Conservation (phyloP, 805 yeast genomes). For the Lipomyces orientalis region DNA sequence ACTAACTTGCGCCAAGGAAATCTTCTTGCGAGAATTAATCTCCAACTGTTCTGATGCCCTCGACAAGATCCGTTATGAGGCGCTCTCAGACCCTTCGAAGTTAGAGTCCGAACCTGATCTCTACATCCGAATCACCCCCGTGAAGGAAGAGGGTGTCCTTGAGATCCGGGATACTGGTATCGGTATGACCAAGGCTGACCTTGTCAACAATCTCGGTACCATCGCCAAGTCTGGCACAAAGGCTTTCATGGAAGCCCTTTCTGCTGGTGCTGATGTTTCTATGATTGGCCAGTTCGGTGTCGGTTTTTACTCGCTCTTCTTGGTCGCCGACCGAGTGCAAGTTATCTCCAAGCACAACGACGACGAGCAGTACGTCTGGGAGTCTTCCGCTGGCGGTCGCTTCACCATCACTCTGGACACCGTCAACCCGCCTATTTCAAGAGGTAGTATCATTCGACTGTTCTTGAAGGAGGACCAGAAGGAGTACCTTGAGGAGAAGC, state of each 20-base stretch:
- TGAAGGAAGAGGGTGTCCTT: constrained; percentile 88
- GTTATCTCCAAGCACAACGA: constrained; percentile 98
- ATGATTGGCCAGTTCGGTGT: constrained; percentile 99
- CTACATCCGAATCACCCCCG: constrained; percentile 96
- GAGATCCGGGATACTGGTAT: constrained; percentile 99
- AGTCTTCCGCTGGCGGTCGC: constrained; percentile 99
- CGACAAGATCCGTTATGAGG: constrained; percentile 97
- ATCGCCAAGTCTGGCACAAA: constrained; percentile 99
- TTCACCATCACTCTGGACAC: constrained; percentile 94
- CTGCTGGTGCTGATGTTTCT: constrained; percentile 99
- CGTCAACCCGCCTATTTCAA: constrained; percentile 79
- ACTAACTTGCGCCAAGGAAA: constrained; percentile 55
- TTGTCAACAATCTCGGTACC: constrained; percentile 99
- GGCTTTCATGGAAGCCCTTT: constrained; percentile 98
- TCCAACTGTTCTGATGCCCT: constrained; percentile 99
- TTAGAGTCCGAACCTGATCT: constrained; percentile 95
- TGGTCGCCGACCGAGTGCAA: constrained; percentile 98
- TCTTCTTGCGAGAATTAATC: constrained; percentile 97
- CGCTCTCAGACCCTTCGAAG: constrained; percentile 87
- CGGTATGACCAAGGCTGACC: constrained; percentile 99
- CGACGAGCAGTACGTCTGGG: constrained; percentile 99
- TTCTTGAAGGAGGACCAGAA: constrained; percentile 98
- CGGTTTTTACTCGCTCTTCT: constrained; percentile 99
- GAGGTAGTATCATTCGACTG: constrained; percentile 95
- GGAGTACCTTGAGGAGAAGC: constrained; percentile 99